These are phyloP conservation scores for Lagenidium giganteum DNA, from an alignment of 352 stramenopile species.

Conservation along the genomic window DNA sequence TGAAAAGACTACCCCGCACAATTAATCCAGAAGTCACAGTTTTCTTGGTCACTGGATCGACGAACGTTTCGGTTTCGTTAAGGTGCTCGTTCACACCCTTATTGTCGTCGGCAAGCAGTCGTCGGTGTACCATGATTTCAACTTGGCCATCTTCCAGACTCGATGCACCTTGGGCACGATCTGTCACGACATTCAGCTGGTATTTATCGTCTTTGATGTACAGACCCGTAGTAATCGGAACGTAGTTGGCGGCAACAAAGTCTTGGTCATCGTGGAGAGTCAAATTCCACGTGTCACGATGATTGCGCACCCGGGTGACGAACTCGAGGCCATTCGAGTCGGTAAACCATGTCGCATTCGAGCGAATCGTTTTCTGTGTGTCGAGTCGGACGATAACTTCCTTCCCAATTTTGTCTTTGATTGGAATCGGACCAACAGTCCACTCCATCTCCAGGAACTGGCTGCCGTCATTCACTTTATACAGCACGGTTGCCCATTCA, in stretches of 20 bases:
- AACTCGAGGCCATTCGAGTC: slow-evolving; percentile 97
- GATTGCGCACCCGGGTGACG: slow-evolving; percentile 83
- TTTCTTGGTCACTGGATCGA: slow-evolving; percentile 53
- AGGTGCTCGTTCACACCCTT: slow-evolving; percentile 91
- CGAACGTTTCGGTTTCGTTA: slow-evolving; percentile 90
- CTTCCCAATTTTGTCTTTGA: slow-evolving; percentile 86
- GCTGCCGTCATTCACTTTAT: slow-evolving; percentile 79
- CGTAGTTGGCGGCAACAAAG: slow-evolving; percentile 96
- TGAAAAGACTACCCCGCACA: slow-evolving; percentile 59
- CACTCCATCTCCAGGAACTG: slow-evolving; percentile 94
- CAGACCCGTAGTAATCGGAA: slow-evolving; percentile 93
- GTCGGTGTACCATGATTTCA: slow-evolving; percentile 98
- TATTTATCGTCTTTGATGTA: slow-evolving; percentile 89
- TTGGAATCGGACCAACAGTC: slow-evolving; percentile 77
- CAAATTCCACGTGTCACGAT: slow-evolving; percentile 87
- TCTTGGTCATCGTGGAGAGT: slow-evolving; percentile 87
- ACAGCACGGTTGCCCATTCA: slow-evolving; percentile 88
- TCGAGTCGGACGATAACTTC: slow-evolving; percentile 94
- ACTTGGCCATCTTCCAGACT: slow-evolving; percentile 89
- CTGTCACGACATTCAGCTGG: slow-evolving; percentile 87
- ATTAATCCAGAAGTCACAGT: slow-evolving; percentile 52
- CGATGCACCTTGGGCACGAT: slow-evolving; percentile 90
- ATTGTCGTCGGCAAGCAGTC: slow-evolving; percentile 90
- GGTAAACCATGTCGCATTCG: slow-evolving; percentile 76
- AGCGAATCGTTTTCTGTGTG: slow-evolving; percentile 48